Percentiles rank a stretch among this genome's conserved stretches.
Conservation (phyloP, 345 rosid species). For the Salix dunnii region DNA sequence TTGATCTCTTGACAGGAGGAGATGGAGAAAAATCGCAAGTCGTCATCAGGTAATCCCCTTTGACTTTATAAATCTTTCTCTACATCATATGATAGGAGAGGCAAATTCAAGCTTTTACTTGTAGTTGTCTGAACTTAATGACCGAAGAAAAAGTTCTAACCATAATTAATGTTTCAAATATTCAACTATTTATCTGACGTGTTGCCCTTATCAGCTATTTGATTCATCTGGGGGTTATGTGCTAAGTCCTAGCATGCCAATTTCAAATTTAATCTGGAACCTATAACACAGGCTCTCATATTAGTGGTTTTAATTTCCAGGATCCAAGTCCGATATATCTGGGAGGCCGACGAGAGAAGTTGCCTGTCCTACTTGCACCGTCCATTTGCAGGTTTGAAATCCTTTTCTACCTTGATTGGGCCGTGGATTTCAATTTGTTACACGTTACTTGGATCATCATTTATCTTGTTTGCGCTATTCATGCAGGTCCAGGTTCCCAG, state of each 20-base stretch:
- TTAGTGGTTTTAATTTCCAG: conserved; percentile 29
- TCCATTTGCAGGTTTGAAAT: conserved; percentile 80
- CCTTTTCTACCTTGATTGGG: neutral
- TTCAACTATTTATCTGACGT: neutral
- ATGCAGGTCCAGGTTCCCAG: conserved; percentile 95
- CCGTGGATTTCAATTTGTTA: neutral
- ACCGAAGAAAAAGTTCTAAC: neutral
- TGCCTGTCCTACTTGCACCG: conserved; percentile 96
- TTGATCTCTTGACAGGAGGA: conserved; percentile 69
- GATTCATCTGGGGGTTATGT: neutral
- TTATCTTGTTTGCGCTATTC: neutral
- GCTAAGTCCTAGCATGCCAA: neutral
- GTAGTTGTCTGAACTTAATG: neutral
- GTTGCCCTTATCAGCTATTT: neutral
- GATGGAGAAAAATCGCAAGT: conserved; percentile 82
- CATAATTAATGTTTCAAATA: neutral
- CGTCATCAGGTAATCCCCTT: conserved; percentile 53
- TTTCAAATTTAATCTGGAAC: neutral
- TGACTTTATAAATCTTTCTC: neutral
- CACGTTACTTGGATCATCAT: neutral
- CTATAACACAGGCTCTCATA: neutral
- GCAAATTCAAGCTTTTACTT: neutral
- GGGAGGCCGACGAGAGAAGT: conserved; percentile 95
- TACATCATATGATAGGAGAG: neutral
- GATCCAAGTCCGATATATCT: conserved; percentile 60